Conservation (phyloP, 2,329 filamentous ascomycete species). For the Talaromyces sp. region DNA sequence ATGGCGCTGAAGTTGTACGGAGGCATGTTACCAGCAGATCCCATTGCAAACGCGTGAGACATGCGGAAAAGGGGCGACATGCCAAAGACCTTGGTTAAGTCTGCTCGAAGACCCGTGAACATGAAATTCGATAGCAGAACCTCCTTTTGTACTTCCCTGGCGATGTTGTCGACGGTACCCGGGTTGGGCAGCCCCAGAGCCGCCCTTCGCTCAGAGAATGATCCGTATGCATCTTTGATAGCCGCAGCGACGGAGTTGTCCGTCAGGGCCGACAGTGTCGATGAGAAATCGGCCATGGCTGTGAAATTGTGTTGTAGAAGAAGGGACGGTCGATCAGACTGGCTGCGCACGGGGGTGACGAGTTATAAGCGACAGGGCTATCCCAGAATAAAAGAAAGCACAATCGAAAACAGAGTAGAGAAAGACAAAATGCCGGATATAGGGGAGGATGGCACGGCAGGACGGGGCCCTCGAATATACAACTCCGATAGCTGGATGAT, state of each 20-base stretch:
- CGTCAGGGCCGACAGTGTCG: conserved; percentile 60
- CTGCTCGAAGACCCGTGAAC: conserved; percentile 92
- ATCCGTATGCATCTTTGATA: conserved; percentile 70
- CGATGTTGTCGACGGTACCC: conserved; percentile 82
- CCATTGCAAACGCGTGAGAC: conserved; percentile 93
- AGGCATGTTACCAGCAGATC: conserved; percentile 72
- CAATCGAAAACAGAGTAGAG: background rate
- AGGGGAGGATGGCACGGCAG: background rate
- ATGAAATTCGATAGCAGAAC: conserved; percentile 94
- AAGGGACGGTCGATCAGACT: background rate
- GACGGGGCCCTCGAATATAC: background rate
- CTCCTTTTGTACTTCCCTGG: conserved; percentile 90
- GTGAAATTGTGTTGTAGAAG: background rate
- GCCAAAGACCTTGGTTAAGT: conserved; percentile 95
- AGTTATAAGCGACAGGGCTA: background rate
- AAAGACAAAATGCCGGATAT: background rate
- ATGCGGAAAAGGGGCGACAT: conserved; percentile 92
- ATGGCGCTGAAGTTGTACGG: conserved; percentile 93
- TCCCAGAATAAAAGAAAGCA: background rate
- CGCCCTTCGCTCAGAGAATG: conserved; percentile 79
- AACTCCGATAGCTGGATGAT: conserved; percentile 5
- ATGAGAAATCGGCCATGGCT: conserved; percentile 38
- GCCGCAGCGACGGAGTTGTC: conserved; percentile 67
- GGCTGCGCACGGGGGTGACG: background rate
- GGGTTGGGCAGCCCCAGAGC: conserved; percentile 87